Percentiles rank a stretch among this genome's conserved stretches.
Conservation (phyloP, 163 green algal genomes). For the Scenedesmus sp. region DNA sequence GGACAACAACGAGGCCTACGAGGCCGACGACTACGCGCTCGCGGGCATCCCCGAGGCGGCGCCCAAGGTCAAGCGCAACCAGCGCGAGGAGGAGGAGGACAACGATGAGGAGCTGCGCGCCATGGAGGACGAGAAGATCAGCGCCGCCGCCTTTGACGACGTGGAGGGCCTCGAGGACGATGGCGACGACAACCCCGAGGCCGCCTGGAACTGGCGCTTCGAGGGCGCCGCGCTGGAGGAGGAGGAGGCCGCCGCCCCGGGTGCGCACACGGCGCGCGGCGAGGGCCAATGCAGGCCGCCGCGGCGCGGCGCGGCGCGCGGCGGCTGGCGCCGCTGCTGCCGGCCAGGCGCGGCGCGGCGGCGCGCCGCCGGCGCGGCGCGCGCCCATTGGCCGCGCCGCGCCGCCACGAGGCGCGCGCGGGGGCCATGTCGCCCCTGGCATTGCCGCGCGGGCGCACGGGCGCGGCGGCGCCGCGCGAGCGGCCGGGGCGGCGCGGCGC, state of each 20-base stretch:
- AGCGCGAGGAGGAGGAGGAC: constrained; percentile 24
- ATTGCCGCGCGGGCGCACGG: too few relatives aligned
- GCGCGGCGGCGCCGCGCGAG: too few relatives aligned
- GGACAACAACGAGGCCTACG: constrained; percentile 66
- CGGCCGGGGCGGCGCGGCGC: too few relatives aligned
- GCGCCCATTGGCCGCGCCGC: too few relatives aligned
- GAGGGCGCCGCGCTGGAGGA: constrained; percentile 6
- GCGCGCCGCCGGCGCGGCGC: too few relatives aligned
- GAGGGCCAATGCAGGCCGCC: too few relatives aligned
- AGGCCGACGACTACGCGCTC: constrained; percentile 57
- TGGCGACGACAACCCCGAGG: constrained; percentile 30
- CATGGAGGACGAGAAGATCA: constrained; percentile 40
- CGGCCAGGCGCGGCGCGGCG: too few relatives aligned
- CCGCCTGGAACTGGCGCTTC: constrained; percentile 39
- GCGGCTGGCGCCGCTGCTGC: too few relatives aligned
- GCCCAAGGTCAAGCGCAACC: constrained; percentile 54
- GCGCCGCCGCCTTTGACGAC: constrained; percentile 42
- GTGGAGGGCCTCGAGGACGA: constrained; percentile 41
- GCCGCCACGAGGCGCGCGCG: too few relatives aligned
- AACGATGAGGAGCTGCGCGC: constrained; percentile 15
- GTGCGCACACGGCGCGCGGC: too few relatives aligned
- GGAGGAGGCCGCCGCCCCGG: not conserved
- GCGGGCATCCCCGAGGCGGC: constrained; percentile 66
- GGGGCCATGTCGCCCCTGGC: too few relatives aligned
- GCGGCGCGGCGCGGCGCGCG: too few relatives aligned